These are phyloP conservation scores for Lagenaria siceraria DNA, from an alignment of 306 rosid species.

Conservation along the genomic window DNA sequence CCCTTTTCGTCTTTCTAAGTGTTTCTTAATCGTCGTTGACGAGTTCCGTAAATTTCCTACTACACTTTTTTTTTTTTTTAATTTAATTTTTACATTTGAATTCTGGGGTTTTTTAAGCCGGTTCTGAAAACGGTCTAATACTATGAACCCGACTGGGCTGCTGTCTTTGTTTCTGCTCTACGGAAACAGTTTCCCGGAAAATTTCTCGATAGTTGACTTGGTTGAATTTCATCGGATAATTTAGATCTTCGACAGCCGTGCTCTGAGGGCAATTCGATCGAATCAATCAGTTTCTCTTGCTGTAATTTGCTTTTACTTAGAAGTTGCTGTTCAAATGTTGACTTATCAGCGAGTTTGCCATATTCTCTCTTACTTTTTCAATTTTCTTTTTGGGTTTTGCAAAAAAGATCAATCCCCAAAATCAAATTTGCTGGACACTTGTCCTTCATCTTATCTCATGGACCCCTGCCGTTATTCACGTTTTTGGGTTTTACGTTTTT, in stretches of 20 bases:
- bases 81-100: not conserved
- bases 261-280: not conserved
- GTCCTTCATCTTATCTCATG: not conserved
- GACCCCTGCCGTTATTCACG: not conserved
- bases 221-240: constrained; percentile 5
- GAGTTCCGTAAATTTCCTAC: not conserved
- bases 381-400: not conserved
- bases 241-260: constrained; percentile 6
- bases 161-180: not conserved
- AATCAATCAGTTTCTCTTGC: not conserved
- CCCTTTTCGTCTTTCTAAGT: not conserved
- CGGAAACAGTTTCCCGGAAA: constrained; percentile 7
- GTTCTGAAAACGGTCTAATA: not conserved
- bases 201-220: constrained; percentile 26
- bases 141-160: not conserved
- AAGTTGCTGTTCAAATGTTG: not conserved
- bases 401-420: not conserved
- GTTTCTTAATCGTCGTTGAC: constrained; percentile 2
- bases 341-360: constrained; percentile 4
- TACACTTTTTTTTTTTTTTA: not conserved
- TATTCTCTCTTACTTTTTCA: not conserved
- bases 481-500: not conserved
- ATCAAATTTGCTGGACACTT: not conserved
- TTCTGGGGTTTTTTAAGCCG: not conserved
- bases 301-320: not conserved